Base-by-base conservation (phyloP, 495 filamentous ascomycete species). In the Astrocystis sublimbata region DNA sequence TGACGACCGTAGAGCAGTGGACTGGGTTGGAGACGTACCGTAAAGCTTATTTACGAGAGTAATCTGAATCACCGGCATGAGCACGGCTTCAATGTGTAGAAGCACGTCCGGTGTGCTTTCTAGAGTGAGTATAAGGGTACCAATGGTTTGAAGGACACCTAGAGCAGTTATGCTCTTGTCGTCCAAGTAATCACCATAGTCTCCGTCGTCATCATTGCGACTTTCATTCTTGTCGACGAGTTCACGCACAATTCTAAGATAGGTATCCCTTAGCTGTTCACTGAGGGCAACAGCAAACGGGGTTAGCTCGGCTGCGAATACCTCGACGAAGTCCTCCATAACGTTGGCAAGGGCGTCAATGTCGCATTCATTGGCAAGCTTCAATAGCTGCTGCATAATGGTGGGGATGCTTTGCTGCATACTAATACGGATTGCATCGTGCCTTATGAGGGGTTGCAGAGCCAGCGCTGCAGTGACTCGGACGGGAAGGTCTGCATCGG, bases 291-390 rank as follows among this genome's bases (percentile, higher is more conserved):
- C 96, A n/a, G 94, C 94, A 70, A 98, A 98, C 7, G 94, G 94
- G 1, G 94, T 98, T 53, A 98, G 82, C 71, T 98, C 96, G 2
- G 90, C 79, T 17, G 94, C 93, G 74, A 98, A 98, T 0, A 98
- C 94, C 74, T 98, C 94, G 52, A 98, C 94, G 72, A 98, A 98
- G 68, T 98, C 96, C 73, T 98, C 94, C 94, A 97, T 97, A n/a
- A 97, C 92, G 66, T 96, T 96, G n/a, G 92, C 92, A 19, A 97
- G 75, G 17, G 92, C 91, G 74, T 97, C 92, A 52, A 97, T 93
- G 66, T 96, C 92, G 45, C 92, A 92, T 76, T 97, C 92, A 70
- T 97, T 97, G 26, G 94, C 93, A 61, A 98, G 78, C 77, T 98
- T 98, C 31, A 98, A 83, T 15, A 98, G 80, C 75, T 98, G 92